phyloP scores from a whole-genome alignment of 495 filamentous ascomycete species.

The Saxophila tyrrhenica region DNA sequence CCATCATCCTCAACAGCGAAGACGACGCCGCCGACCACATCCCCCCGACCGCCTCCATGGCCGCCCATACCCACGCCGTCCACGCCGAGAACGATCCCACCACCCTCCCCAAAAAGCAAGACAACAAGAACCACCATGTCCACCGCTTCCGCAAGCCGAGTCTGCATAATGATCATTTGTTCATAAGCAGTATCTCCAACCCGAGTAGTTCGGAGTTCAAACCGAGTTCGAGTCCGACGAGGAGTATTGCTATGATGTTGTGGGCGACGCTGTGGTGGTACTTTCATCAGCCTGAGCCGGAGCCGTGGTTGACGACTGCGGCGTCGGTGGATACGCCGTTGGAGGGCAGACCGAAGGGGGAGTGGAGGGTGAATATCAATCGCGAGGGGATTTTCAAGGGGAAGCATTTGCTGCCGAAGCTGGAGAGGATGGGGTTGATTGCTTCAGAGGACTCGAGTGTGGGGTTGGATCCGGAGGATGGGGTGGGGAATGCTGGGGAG shows the following conservation, averaged over 20 bases:
- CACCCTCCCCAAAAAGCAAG: slow-evolving; percentile 10
- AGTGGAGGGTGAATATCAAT: slow-evolving; percentile 82
- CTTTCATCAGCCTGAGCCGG: slow-evolving; percentile 66
- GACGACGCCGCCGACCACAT: slow-evolving; percentile 36
- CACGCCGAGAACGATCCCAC: slow-evolving; percentile 11
- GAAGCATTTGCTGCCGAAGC: slow-evolving; percentile 70
- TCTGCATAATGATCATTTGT: slow-evolving; percentile 65
- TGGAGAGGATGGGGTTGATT: slow-evolving; percentile 86
- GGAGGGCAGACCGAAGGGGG: slow-evolving; percentile 60
- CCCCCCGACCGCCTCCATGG: background rate
- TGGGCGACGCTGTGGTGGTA: slow-evolving; percentile 96
- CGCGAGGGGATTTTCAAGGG: slow-evolving; percentile 78
- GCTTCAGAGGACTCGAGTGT: slow-evolving; percentile 63
- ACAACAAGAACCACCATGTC: slow-evolving; percentile 29
- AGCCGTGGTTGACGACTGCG: slow-evolving; percentile 45
- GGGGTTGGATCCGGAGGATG: slow-evolving; percentile 50
- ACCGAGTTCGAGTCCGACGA: slow-evolving; percentile 61
- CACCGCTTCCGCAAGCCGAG: slow-evolving; percentile 63
- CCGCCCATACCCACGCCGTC: slow-evolving; percentile 7
- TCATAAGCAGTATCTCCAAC: slow-evolving; percentile 81
- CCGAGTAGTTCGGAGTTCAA: slow-evolving; percentile 71
- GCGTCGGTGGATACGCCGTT: slow-evolving; percentile 53
- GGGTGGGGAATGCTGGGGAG: slow-evolving; percentile 36
- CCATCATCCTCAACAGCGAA: slow-evolving; percentile 65
- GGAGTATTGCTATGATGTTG: slow-evolving; percentile 90